Base-by-base conservation (phyloP, 2,329 filamentous ascomycete genomes). In the Verticillium albo-atrum region DNA sequence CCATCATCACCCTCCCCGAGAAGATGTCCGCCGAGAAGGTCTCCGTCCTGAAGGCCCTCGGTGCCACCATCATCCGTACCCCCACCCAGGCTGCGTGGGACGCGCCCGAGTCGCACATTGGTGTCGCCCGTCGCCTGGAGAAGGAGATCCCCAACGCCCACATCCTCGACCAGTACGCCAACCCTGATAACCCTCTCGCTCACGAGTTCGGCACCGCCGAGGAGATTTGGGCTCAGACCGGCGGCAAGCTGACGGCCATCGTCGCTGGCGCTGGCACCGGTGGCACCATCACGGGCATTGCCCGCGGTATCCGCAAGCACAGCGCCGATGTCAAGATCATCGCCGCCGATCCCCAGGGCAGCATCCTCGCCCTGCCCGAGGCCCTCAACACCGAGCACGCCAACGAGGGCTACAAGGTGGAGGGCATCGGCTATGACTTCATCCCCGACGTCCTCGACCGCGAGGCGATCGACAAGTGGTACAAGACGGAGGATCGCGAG, bases 21-120 rank as follows among this genome's bases (percentile, higher is more conserved):
- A 99, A 99, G 82, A 99, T 99, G 95, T 97, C 92, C 1, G 90
- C 92, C 54, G 95, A 99, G 77, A 99, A 99, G 77, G 95, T 99
- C 42, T 90, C 94, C 2, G 95, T 99, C 28, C 83, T 99, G 63
- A 90, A 92, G 68, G 94, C 95, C 30, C 84, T 99, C 57, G 94
- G 94, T 64, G 95, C 95, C 50, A 97, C 96, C 71, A 98, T 99
- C 76, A 97, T 99, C 74, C 89, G 95, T 58, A 99, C 95, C 4
- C 95, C 95, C 26, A 99, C 93, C 34, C 92, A 96, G 75, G 95
- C 95, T 37, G 94, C 95, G 50, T 98, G 87, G 81, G 95, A 99
- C 75, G 89, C 87, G 42, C 95, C 95, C 58, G 95, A 99, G 78
- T 96, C 91, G 58, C 95, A 99, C 75, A 99, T 99, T 69, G 95